Evolutionary conservation across 78 protist species (phyloP).

Genomic region (Tieghemostelium lacteum): DNA sequence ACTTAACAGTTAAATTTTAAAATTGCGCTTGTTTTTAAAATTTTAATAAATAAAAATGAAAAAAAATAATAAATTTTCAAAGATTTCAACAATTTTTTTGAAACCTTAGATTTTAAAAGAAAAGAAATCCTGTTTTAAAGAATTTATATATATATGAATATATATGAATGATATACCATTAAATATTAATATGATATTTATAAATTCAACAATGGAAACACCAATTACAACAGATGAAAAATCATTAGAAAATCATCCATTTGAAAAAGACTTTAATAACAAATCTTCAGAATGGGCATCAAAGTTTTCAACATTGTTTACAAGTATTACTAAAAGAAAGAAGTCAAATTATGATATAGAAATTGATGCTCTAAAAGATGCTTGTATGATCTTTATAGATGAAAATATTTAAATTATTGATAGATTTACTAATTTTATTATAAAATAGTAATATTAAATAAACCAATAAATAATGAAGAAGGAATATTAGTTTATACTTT

Average conservation of each 20-base stretch:
- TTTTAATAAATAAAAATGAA: no score
- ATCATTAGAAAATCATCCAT: no score
- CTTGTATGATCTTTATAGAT: neutral
- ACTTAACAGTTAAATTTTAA: no score
- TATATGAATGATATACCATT: neutral
- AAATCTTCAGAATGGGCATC: slow-evolving; percentile 52
- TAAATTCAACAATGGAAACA: neutral
- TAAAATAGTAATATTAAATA: slow-evolving; percentile 22
- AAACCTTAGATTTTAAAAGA: no score
- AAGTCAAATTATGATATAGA: slow-evolving; percentile 64
- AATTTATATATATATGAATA: no score
- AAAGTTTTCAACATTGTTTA: slow-evolving; percentile 37
- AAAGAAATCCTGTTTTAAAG: no score
- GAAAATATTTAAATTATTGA: neutral
- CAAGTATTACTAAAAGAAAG: slow-evolving; percentile 46
- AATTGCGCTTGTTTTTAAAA: no score
- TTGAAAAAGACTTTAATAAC: no score
- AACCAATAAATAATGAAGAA: slow-evolving; percentile 65
- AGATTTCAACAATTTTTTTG: no score
- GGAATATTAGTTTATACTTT: slow-evolving; percentile 54
- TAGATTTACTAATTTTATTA: neutral
- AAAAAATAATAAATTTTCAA: no score
- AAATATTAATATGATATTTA: neutral
- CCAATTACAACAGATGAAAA: slow-evolving; percentile 7
- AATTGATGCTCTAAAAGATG: slow-evolving; percentile 66